Conservation (phyloP, 495 filamentous ascomycete genomes). For the Friedmanniomyces endolithicus region DNA sequence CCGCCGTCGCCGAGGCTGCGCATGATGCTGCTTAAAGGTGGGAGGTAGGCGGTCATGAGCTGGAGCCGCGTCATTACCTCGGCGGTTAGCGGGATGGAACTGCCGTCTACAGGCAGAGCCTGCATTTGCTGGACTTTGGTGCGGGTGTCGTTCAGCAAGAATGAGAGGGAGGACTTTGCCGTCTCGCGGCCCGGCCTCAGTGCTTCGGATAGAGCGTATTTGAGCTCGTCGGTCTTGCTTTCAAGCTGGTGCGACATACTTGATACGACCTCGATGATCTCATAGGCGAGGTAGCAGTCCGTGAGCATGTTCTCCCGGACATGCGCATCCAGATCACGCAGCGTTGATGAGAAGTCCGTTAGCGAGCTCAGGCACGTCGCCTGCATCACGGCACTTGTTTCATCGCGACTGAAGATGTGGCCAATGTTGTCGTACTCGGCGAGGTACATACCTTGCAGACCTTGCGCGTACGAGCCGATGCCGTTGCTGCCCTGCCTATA, state of each 20-base stretch:
- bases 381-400: constrained; percentile 66
- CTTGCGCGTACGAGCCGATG: constrained; percentile 77
- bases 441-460: constrained; percentile 71
- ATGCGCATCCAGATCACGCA: constrained; percentile 79
- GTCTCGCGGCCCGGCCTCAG: constrained; percentile 84
- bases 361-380: constrained; percentile 65
- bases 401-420: constrained; percentile 67
- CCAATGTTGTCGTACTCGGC: constrained; percentile 83
- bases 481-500: constrained; percentile 89
- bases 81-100: constrained; percentile 60
- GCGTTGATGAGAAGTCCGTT: constrained; percentile 68
- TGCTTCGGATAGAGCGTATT: constrained; percentile 67
- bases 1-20: constrained; percentile 86
- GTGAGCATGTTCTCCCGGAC: constrained; percentile 76
- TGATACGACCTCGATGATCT: constrained; percentile 87
- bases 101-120: constrained; percentile 66
- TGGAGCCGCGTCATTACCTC: constrained; percentile 81
- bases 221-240: constrained; percentile 70
- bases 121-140: constrained; percentile 48
- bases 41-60: constrained; percentile 74
- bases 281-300: constrained; percentile 92
- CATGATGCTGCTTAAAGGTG: constrained; percentile 79
- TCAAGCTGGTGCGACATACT: constrained; percentile 69
- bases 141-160: constrained; percentile 78
- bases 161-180: constrained; percentile 69